Evolutionary conservation across 208 protist genomes (phyloP).

Genomic region (Leishmania amazonensis): DNA sequence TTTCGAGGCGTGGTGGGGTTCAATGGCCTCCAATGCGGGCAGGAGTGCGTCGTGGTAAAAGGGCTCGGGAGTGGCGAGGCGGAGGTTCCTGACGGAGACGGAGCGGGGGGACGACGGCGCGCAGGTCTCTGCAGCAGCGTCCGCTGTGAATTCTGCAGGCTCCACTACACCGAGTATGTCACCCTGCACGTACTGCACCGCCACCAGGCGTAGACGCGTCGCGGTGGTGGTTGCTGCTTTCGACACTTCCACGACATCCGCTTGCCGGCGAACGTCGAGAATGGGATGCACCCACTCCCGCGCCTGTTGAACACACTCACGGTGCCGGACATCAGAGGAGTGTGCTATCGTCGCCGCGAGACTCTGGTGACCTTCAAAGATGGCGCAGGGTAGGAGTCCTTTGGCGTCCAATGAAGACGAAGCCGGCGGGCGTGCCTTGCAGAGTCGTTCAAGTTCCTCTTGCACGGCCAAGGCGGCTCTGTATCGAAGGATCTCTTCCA

Average conservation of each 20-base stretch:
- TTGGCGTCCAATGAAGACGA: conserved; percentile 6
- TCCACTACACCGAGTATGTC: conserved; percentile 23
- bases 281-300: conserved; percentile 39
- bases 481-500: conserved; percentile 22
- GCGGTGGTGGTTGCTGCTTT: background rate
- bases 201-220: conserved; percentile 6
- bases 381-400: conserved; percentile 35
- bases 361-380: conserved; percentile 45
- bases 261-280: conserved; percentile 37
- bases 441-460: conserved; percentile 11
- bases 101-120: background rate
- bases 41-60: conserved; percentile 39
- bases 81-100: conserved; percentile 24
- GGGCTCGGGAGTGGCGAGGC: conserved; percentile 22
- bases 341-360: conserved; percentile 2
- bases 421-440: conserved; percentile 8
- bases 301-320: background rate
- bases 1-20: conserved; percentile 38
- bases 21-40: conserved; percentile 39
- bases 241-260: conserved; percentile 4
- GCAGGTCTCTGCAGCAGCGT: background rate
- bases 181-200: conserved; percentile 15
- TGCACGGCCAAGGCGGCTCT: conserved; percentile 17
- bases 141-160: background rate
- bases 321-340: background rate